Evolutionary conservation across 73 alveolate genomes (phyloP).

Genomic region (Paramecium tetraurelia): DNA sequence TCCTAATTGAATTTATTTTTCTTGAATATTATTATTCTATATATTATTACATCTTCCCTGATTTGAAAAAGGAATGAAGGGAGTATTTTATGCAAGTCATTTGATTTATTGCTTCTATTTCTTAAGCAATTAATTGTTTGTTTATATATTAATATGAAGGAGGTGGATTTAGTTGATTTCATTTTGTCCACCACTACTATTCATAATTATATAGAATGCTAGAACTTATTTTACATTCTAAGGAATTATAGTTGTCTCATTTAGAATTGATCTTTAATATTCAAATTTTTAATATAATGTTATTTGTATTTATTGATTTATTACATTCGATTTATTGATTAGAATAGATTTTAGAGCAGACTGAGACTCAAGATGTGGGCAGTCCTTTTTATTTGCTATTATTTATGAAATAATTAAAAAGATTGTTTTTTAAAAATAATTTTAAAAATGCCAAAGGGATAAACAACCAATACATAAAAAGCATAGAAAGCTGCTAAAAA

Average conservation of each 20-base stretch:
- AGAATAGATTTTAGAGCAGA: neutral
- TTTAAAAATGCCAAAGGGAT: slow-evolving; percentile 25
- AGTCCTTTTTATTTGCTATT: neutral
- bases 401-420: neutral
- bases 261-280: neutral
- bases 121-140: too few species aligned
- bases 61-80: neutral
- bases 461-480: slow-evolving; percentile 8
- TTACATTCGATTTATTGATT: neutral
- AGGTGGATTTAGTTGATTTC: neutral
- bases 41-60: neutral
- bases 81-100: neutral
- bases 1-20: neutral
- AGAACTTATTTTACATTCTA: neutral
- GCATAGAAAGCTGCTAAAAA: slow-evolving; percentile 21
- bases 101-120: too few species aligned
- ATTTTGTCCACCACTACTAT: neutral
- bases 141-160: neutral
- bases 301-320: neutral
- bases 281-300: neutral
- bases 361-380: neutral
- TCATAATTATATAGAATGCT: neutral
- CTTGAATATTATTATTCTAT: neutral
- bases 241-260: neutral
- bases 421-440: slow-evolving; percentile 18